Conservation (phyloP, 1,284 basidiomycete genomes). For the Volvariella volvacea region DNA sequence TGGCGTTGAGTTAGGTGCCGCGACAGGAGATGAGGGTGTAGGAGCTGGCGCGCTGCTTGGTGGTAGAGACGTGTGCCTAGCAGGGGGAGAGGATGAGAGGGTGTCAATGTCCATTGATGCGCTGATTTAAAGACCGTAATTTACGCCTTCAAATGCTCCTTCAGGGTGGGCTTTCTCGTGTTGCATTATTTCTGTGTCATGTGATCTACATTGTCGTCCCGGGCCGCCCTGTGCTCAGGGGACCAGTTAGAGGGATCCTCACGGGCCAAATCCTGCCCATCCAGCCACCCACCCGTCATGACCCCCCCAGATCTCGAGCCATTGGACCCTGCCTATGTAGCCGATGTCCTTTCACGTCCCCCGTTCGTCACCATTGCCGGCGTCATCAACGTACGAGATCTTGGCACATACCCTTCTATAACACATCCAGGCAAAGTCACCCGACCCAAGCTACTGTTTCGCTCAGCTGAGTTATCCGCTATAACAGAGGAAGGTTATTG, state of each 20-base stretch:
- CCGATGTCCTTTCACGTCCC: conserved; percentile 51
- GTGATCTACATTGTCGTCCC: not conserved
- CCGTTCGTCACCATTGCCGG: conserved; percentile 64
- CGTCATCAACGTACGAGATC: conserved; percentile 66
- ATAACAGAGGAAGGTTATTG: conserved; percentile 57
- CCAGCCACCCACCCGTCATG: not conserved
- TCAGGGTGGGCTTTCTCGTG: conserved; percentile 35
- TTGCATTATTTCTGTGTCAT: conserved; percentile 16
- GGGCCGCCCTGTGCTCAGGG: too few relatives aligned
- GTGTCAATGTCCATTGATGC: conserved; percentile 29
- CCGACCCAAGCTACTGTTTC: conserved; percentile 49
- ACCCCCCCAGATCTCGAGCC: conserved; percentile 43
- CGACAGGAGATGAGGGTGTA: conserved; percentile 1
- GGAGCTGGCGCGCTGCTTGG: conserved; percentile 63
- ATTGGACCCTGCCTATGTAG: conserved; percentile 58
- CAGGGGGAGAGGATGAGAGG: conserved; percentile 32
- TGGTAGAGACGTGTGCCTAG: conserved; percentile 42
- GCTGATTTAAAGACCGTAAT: conserved; percentile 13
- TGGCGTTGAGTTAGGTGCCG: not conserved
- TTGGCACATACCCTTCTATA: conserved; percentile 53
- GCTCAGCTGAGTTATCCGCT: conserved; percentile 62
- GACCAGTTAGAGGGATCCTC: too few relatives aligned
- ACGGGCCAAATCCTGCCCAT: not conserved
- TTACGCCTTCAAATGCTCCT: conserved; percentile 16
- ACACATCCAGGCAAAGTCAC: conserved; percentile 40